Evolutionary conservation across 2,329 filamentous ascomycete species (phyloP), one percentile per base, ranked within the genome.

Genomic region (Colletotrichum caudatum): DNA sequence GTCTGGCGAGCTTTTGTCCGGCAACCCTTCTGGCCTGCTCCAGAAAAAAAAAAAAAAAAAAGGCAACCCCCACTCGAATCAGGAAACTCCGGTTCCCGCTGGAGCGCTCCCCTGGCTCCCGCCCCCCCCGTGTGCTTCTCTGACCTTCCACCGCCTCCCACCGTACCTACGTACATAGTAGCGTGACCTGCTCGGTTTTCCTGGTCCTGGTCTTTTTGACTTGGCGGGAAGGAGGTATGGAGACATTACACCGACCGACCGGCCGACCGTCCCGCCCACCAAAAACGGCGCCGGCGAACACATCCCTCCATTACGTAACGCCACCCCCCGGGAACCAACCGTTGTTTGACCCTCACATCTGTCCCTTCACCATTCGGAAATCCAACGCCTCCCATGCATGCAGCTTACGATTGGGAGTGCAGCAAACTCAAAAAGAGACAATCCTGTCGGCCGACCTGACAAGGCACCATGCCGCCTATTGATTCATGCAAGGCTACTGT

Each of bases 171-270:
- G 3, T 29, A 4, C 29, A 8, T 11, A 37, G 35, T 11, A 37
- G 2, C 35, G 35, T 37, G 35, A 37, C 37, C 39, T 18, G 14
- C 39, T 41, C 39, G 20, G 23, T 57, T 58, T 11, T 8, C 29
- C 23, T 20, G 6, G 6, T 6, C 41, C 6, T 44, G 18, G 12
- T 26, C 35, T 20, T 29, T n/a, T 20, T 48, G 61, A 46, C 58
- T 35, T 68, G 69, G 58, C 64, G 69, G 58, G 57, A 68, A 5
- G 11, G 37, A 39, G 44, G 58, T 51, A 68, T 2, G 11, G 37
- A 14, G 44, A 68, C 51, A 64, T 71, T 71, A n/a, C 46, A 58
- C 69, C 69, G 69, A 58, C 69, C 69, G 69, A 69, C 65, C 65
- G 58, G 64, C 69, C 64, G 69, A 71, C 64, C 41, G 58, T 63